Evolutionary conservation across 148 eudicot genomes (phyloP).

Genomic region (Mesembryanthemum crystallinum): DNA sequence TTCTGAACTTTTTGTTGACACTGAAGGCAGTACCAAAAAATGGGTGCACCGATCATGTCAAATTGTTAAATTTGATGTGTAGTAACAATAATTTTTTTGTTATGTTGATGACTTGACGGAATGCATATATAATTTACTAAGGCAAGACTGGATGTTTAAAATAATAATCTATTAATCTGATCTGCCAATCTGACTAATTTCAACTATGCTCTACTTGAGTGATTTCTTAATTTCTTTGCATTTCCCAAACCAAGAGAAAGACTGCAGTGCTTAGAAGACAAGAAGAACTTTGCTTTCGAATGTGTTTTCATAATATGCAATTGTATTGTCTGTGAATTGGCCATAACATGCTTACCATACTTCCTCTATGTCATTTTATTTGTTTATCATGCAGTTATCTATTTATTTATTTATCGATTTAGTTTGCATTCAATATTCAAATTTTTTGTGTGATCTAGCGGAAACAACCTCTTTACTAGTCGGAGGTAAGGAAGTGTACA

Average conservation of each 20-base stretch:
- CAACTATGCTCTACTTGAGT: background rate
- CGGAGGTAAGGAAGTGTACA: no score
- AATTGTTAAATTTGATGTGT: background rate
- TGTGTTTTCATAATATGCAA: background rate
- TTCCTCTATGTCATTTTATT: no score
- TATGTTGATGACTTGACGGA: background rate
- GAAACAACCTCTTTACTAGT: no score
- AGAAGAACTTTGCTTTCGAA: background rate
- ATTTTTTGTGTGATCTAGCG: no score
- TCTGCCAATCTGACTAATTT: no score
- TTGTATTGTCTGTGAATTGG: background rate
- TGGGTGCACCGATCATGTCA: background rate
- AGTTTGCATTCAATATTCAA: no score
- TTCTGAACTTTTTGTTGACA: background rate
- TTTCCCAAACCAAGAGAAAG: background rate
- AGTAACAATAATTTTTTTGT: background rate
- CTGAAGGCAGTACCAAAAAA: background rate
- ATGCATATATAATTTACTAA: background rate
- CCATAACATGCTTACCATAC: no score
- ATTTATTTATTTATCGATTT: no score
- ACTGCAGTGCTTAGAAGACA: background rate
- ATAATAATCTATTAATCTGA: background rate
- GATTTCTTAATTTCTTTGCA: no score
- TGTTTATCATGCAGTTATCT: no score
- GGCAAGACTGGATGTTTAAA: background rate